Percentiles rank a stretch among this genome's conserved stretches.
Conservation (phyloP, 768 basidiomycete species). For the Sarcomyxa edulis region DNA sequence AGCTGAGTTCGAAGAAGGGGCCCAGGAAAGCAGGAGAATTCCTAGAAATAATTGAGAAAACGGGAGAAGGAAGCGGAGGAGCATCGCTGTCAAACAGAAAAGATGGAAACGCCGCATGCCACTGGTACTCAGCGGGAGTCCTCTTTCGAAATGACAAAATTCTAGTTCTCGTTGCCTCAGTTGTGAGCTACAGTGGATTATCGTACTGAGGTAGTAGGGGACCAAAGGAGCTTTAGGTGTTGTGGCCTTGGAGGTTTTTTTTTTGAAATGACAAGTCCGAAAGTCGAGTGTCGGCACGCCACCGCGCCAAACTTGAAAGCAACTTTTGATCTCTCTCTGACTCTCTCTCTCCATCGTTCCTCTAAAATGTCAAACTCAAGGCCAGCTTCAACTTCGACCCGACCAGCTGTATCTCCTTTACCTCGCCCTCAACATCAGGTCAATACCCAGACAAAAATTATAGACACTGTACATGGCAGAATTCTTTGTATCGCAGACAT, state of each 20-base stretch:
- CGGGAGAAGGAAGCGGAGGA: too few relatives aligned
- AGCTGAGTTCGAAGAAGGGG: too few relatives aligned
- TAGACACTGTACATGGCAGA: constrained; percentile 77
- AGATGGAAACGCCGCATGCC: too few relatives aligned
- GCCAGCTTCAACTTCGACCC: constrained; percentile 57
- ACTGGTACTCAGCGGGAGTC: too few relatives aligned
- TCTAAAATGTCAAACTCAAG: constrained; percentile 27
- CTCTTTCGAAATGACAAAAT: too few relatives aligned
- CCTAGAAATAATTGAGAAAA: too few relatives aligned
- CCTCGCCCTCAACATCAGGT: constrained; percentile 40
- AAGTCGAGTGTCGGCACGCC: background rate
- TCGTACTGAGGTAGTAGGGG: too few relatives aligned
- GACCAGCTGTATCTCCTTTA: constrained; percentile 52
- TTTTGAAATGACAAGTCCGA: background rate
- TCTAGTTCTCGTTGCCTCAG: too few relatives aligned
- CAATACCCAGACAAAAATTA: constrained; percentile 74
- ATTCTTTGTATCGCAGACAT: constrained; percentile 96
- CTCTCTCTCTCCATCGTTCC: background rate
- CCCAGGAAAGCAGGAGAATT: too few relatives aligned
- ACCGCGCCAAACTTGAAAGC: background rate
- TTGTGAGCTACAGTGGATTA: too few relatives aligned
- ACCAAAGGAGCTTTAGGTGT: too few relatives aligned
- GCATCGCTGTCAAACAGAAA: too few relatives aligned
- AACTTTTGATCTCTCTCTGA: background rate
- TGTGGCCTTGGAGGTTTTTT: background rate